Base-by-base conservation (phyloP, 2,329 filamentous ascomycete species). In the Diplodia scrobiculata region DNA sequence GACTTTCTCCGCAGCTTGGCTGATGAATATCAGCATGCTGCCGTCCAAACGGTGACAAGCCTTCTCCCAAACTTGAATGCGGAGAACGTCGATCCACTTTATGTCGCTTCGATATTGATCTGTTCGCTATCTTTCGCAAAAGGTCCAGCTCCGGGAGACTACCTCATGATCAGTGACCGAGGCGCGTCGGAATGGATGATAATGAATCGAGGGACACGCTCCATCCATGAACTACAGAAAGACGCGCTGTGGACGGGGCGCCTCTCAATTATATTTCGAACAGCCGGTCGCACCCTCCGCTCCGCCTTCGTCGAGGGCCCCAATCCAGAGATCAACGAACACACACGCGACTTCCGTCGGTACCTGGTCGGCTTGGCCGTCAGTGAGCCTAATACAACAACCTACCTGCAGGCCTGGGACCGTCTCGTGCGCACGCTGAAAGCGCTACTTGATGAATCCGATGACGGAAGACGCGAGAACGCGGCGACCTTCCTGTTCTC, bases 141-240 rank as follows among this genome's bases (percentile, higher is more conserved):
- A 45, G 63, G 53, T 3, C 63, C 53, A 4, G 2, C 21, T 2
- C 54, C 48, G 1, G 65, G 65, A 6, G 65, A 66, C 2, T 62
- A 62, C 47, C 47, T 60, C 27, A 21, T 62, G 6, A 51, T 62
- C n/a, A 53, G 54, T 38, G 55, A 62, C 29, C 21, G 48, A 1
- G 65, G 48, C 21, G 25, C 34, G 9, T 51, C 65, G 7, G 65
- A 53, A 7, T 66, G 65, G 65, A 36, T 66, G 6, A 11, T 48
- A 4, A 10, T 66, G 38, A 51, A 53, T 3, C 65, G 65, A 25
- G 65, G 65, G 4, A 38, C 58, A 4, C 55, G 48, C 47, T 53
- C 55, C 19, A 59, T 66, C 4, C 55, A 51, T 19, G 53, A 58
- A 21, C 5, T 59, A 10, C 45, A 48, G 14, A n/a, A 25, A 13